Evolutionary conservation across 2,329 filamentous ascomycete species (phyloP).

Genomic region (Metarhizium rileyi): DNA sequence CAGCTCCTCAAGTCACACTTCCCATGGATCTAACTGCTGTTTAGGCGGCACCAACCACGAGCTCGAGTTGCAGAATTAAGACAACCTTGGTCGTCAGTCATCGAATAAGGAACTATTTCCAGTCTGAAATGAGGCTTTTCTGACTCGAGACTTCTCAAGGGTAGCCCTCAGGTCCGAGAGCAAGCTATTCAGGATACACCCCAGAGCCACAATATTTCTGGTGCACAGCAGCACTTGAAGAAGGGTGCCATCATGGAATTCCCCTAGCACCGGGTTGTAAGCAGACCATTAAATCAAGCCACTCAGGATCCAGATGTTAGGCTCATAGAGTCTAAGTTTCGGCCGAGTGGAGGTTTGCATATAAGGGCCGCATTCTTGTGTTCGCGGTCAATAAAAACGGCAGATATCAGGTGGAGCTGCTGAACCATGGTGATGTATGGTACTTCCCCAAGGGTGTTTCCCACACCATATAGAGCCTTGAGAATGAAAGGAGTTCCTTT

Average conservation of each 20-base stretch:
- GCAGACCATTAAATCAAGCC: slow-evolving; percentile 10
- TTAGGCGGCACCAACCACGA: slow-evolving; percentile 53
- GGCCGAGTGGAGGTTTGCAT: slow-evolving; percentile 60
- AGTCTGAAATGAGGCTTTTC: slow-evolving; percentile 65
- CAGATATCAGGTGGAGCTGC: slow-evolving; percentile 41
- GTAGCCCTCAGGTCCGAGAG: slow-evolving; percentile 57
- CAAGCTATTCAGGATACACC: slow-evolving; percentile 60
- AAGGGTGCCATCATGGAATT: slow-evolving; percentile 58
- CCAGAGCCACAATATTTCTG: slow-evolving; percentile 54
- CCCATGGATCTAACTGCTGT: not conserved
- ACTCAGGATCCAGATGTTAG: not conserved
- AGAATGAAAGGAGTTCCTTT: slow-evolving; percentile 58
- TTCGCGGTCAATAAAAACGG: slow-evolving; percentile 55
- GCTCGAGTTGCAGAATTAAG: slow-evolving; percentile 53
- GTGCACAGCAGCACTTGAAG: slow-evolving; percentile 57
- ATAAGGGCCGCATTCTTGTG: slow-evolving; percentile 44
- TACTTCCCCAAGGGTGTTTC: slow-evolving; percentile 58
- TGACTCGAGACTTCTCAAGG: slow-evolving; percentile 50
- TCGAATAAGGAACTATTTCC: slow-evolving; percentile 56
- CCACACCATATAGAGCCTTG: slow-evolving; percentile 54
- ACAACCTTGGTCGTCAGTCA: slow-evolving; percentile 49
- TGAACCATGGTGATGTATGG: slow-evolving; percentile 56
- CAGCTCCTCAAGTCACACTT: slow-evolving; percentile 37
- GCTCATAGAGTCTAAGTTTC: slow-evolving; percentile 30
- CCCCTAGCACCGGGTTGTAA: slow-evolving; percentile 58